phyloP scores from a whole-genome alignment of 345 rosid species.

The Dimocarpus longan region DNA sequence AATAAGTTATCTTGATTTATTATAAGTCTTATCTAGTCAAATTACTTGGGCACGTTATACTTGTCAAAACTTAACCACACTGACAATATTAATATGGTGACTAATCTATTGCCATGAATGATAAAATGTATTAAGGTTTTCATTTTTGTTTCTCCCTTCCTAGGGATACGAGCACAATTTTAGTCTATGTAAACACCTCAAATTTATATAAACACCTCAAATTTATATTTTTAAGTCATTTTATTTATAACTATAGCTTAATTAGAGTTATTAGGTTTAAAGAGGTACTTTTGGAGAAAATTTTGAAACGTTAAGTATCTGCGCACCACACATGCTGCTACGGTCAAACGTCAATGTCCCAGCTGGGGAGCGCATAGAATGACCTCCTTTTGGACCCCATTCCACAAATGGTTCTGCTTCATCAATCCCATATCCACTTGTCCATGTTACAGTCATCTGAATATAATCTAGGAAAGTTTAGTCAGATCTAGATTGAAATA shows the following conservation, averaged over 20 bases:
- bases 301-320: background rate
- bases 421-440: slow-evolving; percentile 65
- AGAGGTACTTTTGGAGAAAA: background rate
- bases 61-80: background rate
- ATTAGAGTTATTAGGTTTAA: background rate
- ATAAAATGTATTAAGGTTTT: background rate
- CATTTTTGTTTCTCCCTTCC: too few relatives aligned
- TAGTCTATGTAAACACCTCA: background rate
- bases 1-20: too few relatives aligned
- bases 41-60: background rate
- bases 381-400: slow-evolving; percentile 60
- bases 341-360: slow-evolving; percentile 60
- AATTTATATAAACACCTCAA: background rate
- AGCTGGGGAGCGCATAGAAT: slow-evolving; percentile 47
- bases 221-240: too few relatives aligned
- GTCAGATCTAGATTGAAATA: slow-evolving; percentile 2
- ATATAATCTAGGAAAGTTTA: background rate
- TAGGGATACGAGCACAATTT: background rate
- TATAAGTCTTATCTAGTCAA: background rate
- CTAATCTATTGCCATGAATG: background rate
- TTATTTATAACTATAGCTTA: background rate
- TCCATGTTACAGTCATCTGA: slow-evolving; percentile 86
- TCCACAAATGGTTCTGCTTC: slow-evolving; percentile 67
- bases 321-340: slow-evolving; percentile 62
- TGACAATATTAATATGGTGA: background rate